Conservation (phyloP, 805 yeast genomes). For the Hagleromyces aurorensis region DNA sequence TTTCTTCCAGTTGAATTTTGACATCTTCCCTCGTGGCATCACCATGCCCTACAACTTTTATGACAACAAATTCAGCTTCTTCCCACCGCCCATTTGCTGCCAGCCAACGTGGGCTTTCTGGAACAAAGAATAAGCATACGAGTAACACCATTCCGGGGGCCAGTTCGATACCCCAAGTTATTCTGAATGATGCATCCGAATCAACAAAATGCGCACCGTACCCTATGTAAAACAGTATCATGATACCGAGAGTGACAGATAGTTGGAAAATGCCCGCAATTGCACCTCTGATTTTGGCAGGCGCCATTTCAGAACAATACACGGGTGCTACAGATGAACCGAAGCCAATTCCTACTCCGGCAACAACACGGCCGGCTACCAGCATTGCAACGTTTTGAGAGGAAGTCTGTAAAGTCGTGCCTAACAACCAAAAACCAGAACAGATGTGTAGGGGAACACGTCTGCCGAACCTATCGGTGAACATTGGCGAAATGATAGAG, state of each 20-base stretch:
- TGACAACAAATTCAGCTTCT: constrained; percentile 42
- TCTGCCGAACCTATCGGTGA: constrained; percentile 43
- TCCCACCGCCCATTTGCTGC: constrained; percentile 39
- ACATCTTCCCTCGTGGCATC: constrained; percentile 29
- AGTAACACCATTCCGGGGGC: constrained; percentile 32
- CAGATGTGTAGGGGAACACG: constrained; percentile 45
- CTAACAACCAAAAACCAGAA: constrained; percentile 45
- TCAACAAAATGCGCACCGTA: constrained; percentile 59
- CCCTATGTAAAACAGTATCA: constrained; percentile 64
- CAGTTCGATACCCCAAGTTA: constrained; percentile 36
- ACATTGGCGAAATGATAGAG: constrained; percentile 39
- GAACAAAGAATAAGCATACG: constrained; percentile 40
- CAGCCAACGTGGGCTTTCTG: constrained; percentile 64
- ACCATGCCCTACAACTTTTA: too few relatives aligned
- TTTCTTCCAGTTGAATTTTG: constrained; percentile 20
- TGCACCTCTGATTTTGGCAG: constrained; percentile 60
- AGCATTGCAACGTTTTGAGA: constrained; percentile 40
- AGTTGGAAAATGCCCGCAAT: constrained; percentile 61
- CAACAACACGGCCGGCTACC: constrained; percentile 32
- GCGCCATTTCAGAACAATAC: constrained; percentile 60
- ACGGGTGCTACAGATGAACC: constrained; percentile 67
- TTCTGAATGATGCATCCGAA: constrained; percentile 65
- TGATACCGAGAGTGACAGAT: constrained; percentile 61
- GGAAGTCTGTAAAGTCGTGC: constrained; percentile 46
- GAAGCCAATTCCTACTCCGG: constrained; percentile 70